phyloP scores from a whole-genome alignment of 345 rosid species.

The Acer saccharum region DNA sequence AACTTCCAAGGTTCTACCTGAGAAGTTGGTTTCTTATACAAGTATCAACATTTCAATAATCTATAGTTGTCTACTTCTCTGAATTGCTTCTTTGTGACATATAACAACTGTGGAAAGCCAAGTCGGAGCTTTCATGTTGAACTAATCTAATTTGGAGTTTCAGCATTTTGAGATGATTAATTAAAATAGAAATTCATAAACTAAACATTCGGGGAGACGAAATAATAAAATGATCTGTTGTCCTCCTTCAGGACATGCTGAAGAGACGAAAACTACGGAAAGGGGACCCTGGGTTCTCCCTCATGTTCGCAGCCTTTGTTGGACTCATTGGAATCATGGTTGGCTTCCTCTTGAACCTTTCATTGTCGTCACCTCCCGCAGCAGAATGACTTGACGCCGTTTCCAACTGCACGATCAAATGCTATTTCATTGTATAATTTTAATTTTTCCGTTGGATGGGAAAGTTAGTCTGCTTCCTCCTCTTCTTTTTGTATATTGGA shows the following conservation, averaged over 20 bases:
- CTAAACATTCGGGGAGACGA: not conserved
- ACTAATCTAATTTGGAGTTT: not conserved
- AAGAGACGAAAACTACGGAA: constrained; percentile 66
- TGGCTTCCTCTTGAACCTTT: constrained; percentile 74
- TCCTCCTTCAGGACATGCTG: constrained; percentile 59
- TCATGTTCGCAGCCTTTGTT: constrained; percentile 71
- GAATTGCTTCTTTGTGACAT: not conserved
- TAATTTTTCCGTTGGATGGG: constrained; percentile 28
- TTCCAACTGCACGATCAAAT: not conserved
- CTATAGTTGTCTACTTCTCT: not conserved
- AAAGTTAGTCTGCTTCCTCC: constrained; percentile 21
- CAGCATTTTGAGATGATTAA: constrained; percentile 1
- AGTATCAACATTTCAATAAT: not conserved
- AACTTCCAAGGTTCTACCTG: not conserved
- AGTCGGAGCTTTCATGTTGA: not conserved
- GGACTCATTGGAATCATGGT: constrained; percentile 78
- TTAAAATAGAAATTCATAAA: not conserved
- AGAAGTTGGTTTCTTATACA: not conserved
- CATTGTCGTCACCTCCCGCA: constrained; percentile 51
- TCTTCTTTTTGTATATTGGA: constrained; percentile 35
- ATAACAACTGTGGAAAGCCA: not conserved
- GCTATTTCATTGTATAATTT: constrained; percentile 32
- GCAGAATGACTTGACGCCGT: constrained; percentile 26
- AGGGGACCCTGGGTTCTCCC: constrained; percentile 57
- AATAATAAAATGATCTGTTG: not conserved